These are phyloP conservation scores for Colletotrichum shisoi DNA, from an alignment of 2,329 filamentous ascomycete species.

Conservation along the genomic window DNA sequence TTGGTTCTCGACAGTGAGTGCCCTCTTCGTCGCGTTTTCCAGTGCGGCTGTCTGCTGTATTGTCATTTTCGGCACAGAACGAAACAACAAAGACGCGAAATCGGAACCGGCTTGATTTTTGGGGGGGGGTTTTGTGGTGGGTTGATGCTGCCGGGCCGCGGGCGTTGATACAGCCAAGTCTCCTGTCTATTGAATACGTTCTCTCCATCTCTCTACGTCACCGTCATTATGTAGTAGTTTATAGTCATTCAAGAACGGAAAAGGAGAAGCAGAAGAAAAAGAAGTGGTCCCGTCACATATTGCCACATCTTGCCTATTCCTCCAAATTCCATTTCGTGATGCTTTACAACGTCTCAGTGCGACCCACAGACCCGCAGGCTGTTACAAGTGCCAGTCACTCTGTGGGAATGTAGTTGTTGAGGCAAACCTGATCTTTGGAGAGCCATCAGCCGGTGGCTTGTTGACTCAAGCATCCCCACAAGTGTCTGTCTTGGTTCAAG, in stretches of 20 bases:
- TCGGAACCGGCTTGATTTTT: slow-evolving; percentile 10
- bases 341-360: too few species aligned
- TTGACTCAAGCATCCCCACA: too few species aligned
- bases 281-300: accelerated
- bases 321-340: too few species aligned
- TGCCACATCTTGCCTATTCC: too few species aligned
- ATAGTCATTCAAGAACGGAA: neutral
- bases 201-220: neutral
- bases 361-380: too few species aligned
- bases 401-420: too few species aligned
- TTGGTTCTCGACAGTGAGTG: slow-evolving; percentile 77
- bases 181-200: neutral
- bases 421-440: too few species aligned
- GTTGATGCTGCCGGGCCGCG: too few species aligned
- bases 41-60: slow-evolving; percentile 30
- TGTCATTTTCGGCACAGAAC: slow-evolving; percentile 29
- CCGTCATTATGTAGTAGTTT: neutral
- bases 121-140: too few species aligned
- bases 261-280: neutral
- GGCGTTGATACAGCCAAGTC: neutral
- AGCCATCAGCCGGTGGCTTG: too few species aligned
- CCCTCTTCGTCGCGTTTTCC: slow-evolving; percentile 29
- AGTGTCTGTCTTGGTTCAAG: too few species aligned
- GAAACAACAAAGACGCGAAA: slow-evolving; percentile 7
- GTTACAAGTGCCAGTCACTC: accelerated